Conservation (phyloP, 176 grass and related monocot genomes). For the Thalia dealbata region DNA sequence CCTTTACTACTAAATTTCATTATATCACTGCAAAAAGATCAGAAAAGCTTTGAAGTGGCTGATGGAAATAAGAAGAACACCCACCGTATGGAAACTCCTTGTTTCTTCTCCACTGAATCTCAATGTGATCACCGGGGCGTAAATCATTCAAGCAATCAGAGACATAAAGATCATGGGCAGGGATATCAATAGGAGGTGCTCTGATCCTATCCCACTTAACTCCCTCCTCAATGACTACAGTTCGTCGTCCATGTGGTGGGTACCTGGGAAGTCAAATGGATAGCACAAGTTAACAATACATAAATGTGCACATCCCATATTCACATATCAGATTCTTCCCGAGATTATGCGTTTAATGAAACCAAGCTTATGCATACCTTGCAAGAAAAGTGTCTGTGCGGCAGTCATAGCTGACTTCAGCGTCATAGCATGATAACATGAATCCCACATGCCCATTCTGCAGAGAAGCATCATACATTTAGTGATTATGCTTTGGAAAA, state of each 20-base stretch:
- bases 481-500: neutral
- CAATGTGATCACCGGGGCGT: constrained; percentile 59
- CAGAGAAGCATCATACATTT: constrained; percentile 31
- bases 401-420: constrained; percentile 80
- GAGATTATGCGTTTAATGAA: neutral
- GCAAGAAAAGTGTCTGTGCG: constrained; percentile 54
- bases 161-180: constrained; percentile 55
- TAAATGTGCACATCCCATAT: neutral
- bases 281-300: neutral
- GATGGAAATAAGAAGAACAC: constrained; percentile 19
- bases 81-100: constrained; percentile 94
- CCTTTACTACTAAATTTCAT: constrained; percentile 1
- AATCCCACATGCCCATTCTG: constrained; percentile 98
- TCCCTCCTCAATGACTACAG: constrained; percentile 57
- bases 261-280: constrained; percentile 38
- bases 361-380: constrained; percentile 35
- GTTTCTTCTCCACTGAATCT: constrained; percentile 99
- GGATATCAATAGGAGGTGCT: constrained; percentile 45
- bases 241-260: constrained; percentile 67
- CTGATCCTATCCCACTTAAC: constrained; percentile 78
- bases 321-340: no score
- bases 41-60: constrained; percentile 34
- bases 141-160: constrained; percentile 77
- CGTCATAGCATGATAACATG: constrained; percentile 98
- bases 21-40: neutral